Percentiles rank a stretch among this genome's conserved stretches.
These are phyloP conservation scores for Amanita thiersii DNA, from an alignment of 768 basidiomycete genomes.

Conservation along the genomic window DNA sequence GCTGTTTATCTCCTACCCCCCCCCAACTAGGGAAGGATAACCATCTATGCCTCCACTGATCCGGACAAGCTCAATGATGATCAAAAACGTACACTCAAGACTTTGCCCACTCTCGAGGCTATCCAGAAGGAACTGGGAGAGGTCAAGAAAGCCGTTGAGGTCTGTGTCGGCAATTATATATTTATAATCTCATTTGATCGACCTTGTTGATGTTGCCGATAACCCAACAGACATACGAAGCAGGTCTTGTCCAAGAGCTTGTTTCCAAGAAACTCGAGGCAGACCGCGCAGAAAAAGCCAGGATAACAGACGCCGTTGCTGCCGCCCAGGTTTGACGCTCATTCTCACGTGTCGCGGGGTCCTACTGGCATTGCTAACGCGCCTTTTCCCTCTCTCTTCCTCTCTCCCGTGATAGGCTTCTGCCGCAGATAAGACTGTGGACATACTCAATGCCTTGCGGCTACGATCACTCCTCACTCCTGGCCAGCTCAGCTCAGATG, in stretches of 20 bases:
- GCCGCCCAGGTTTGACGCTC: constrained; percentile 45
- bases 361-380: not conserved
- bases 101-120: constrained; percentile 69
- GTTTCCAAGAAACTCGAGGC: constrained; percentile 45
- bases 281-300: constrained; percentile 47
- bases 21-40: constrained; percentile 54
- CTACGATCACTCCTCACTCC: constrained; percentile 41
- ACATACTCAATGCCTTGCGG: constrained; percentile 52
- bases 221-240: constrained; percentile 47
- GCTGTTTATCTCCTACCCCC: constrained; percentile 11
- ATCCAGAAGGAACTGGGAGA: constrained; percentile 78
- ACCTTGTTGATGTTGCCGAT: constrained; percentile 2
- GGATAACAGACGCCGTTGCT: constrained; percentile 46
- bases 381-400: too few species aligned
- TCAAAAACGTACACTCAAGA: constrained; percentile 67
- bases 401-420: too few species aligned
- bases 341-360: constrained; percentile 3
- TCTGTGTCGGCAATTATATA: constrained; percentile 21
- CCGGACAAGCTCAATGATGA: constrained; percentile 79
- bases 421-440: constrained; percentile 32
- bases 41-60: constrained; percentile 59
- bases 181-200: constrained; percentile 5
- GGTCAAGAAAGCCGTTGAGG: constrained; percentile 80
- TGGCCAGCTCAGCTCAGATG: constrained; percentile 33
- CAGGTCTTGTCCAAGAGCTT: constrained; percentile 50